Conservation (phyloP, 2,329 filamentous ascomycete species). For the Chaetomium sp. region DNA sequence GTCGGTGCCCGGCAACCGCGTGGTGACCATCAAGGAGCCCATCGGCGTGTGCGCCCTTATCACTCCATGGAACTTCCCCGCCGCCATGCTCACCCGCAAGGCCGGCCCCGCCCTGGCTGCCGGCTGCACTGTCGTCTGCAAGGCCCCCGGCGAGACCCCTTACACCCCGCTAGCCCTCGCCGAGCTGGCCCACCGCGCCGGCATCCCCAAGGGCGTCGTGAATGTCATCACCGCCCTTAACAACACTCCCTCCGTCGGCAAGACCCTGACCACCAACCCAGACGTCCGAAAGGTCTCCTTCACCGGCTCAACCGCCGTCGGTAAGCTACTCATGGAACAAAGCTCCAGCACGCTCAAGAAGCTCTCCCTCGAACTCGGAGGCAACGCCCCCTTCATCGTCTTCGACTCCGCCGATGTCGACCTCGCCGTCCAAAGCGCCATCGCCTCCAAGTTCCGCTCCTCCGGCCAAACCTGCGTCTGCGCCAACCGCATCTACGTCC, state of each 20-base stretch:
- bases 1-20: constrained; percentile 62
- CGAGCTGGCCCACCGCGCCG: constrained; percentile 78
- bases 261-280: constrained; percentile 67
- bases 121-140: constrained; percentile 91
- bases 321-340: constrained; percentile 82
- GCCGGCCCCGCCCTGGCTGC: constrained; percentile 73
- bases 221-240: constrained; percentile 77
- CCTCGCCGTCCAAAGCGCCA: constrained; percentile 71
- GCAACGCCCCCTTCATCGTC: constrained; percentile 93
- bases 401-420: constrained; percentile 94
- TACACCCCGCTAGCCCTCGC: constrained; percentile 84
- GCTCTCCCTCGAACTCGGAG: constrained; percentile 81
- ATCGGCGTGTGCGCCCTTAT: constrained; percentile 79
- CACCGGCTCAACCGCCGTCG: constrained; percentile 69
- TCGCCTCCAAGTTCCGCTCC: constrained; percentile 85
- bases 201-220: constrained; percentile 83
- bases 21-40: constrained; percentile 75
- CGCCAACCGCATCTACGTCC: constrained; percentile 76
- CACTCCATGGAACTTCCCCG: constrained; percentile 84
- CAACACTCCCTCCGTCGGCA: constrained; percentile 75
- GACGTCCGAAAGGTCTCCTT: constrained; percentile 87
- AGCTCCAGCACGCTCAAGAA: constrained; percentile 77
- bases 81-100: constrained; percentile 68
- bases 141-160: constrained; percentile 86
- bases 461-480: constrained; percentile 95